phyloP scores from a whole-genome alignment of 345 rosid species.

The Iberis pinnata region DNA sequence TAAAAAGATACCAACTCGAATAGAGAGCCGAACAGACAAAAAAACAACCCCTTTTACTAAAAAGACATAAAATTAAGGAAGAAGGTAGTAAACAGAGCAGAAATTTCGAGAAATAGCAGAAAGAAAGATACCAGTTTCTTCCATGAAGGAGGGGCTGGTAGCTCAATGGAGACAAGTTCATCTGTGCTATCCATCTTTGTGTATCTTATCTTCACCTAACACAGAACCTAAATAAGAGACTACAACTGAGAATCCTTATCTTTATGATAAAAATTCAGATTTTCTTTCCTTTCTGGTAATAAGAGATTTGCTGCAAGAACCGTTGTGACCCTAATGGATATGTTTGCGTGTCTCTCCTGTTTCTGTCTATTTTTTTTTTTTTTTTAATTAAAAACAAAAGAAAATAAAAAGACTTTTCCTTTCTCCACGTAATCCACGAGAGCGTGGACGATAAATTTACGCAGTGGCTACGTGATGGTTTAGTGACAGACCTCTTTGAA shows the following conservation, averaged over 20 bases:
- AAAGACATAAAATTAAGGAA: neutral
- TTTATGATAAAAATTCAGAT: neutral
- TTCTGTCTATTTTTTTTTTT: neutral
- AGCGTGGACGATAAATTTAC: conserved; percentile 14
- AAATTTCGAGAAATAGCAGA: neutral
- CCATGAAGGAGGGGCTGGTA: conserved; percentile 80
- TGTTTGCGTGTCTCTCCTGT: conserved; percentile 29
- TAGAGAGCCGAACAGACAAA: conserved; percentile 7
- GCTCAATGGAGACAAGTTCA: conserved; percentile 61
- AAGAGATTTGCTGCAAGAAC: conserved; percentile 21
- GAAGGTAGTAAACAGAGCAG: neutral
- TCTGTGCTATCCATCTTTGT: conserved; percentile 41
- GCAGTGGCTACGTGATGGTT: conserved; percentile 16
- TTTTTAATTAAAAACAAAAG: neutral
- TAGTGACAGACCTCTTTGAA: conserved; percentile 24
- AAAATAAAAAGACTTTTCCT: conserved; percentile 5
- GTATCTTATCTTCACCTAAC: conserved; percentile 5
- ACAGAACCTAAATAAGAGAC: neutral
- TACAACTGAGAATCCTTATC: conserved; percentile 11
- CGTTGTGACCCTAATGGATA: conserved; percentile 24
- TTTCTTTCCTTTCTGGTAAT: conserved; percentile 21
- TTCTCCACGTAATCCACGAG: conserved; percentile 29
- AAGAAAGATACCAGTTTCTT: conserved; percentile 55
- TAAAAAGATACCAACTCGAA: neutral
- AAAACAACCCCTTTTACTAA: neutral